Percentiles rank a stretch among this genome's conserved stretches.
These are phyloP conservation scores for Fraxinus cuspidata DNA, from an alignment of 257 asterid species.

Conservation along the genomic window DNA sequence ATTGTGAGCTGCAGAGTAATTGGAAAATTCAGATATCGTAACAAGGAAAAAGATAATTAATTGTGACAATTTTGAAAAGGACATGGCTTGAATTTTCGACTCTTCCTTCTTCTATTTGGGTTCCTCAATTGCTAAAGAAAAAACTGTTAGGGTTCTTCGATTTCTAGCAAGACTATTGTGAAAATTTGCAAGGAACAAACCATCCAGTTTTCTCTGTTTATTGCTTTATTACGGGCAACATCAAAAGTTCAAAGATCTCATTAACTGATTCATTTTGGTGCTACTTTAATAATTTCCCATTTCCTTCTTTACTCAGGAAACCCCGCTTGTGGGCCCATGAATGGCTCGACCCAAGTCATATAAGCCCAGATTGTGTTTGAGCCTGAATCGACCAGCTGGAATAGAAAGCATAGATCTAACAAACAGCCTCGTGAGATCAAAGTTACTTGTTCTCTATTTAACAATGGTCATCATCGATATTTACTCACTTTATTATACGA, in stretches of 20 bases:
- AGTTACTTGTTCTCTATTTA: too few relatives aligned
- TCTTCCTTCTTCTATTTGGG: not conserved
- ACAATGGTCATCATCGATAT: too few relatives aligned
- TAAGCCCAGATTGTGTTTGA: not conserved
- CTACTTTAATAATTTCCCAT: not conserved
- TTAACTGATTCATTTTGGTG: not conserved
- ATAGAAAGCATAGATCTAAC: too few relatives aligned
- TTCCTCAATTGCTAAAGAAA: not conserved
- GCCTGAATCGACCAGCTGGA: not conserved
- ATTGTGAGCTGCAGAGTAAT: constrained; percentile 36
- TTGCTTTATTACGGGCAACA: not conserved
- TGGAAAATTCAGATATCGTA: not conserved
- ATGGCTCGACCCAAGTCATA: not conserved
- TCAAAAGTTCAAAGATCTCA: not conserved
- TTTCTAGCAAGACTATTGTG: not conserved
- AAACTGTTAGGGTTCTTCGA: not conserved
- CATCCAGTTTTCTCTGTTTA: not conserved
- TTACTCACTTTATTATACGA: too few relatives aligned
- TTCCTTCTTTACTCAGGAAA: not conserved
- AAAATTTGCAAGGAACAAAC: not conserved
- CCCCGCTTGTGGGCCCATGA: not conserved
- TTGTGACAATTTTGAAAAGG: too few relatives aligned
- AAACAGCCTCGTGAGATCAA: too few relatives aligned
- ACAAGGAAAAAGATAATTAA: too few relatives aligned
- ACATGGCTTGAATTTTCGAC: too few relatives aligned